Percentiles rank a stretch among this genome's conserved stretches.
Conservation (phyloP, 2,329 filamentous ascomycete species). For the Lachnellula arida region DNA sequence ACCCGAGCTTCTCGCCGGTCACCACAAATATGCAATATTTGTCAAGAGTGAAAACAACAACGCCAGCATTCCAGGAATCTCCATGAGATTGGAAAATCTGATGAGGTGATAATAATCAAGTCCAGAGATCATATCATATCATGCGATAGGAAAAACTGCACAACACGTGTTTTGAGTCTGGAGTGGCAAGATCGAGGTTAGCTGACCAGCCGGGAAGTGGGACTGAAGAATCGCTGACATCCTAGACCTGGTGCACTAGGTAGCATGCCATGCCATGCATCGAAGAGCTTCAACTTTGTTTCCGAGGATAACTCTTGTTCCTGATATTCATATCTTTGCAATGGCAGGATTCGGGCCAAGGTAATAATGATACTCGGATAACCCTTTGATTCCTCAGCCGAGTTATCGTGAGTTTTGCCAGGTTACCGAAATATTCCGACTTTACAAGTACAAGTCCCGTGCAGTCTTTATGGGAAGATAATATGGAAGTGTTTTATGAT, state of each 20-base stretch:
- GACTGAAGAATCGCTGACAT: no score
- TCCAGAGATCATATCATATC: slow-evolving; percentile 13
- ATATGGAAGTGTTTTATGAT: no score
- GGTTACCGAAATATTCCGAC: slow-evolving; percentile 16
- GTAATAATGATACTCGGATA: slow-evolving; percentile 14
- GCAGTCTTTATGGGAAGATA: no score
- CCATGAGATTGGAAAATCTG: not conserved
- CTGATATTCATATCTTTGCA: not conserved
- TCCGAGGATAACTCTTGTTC: not conserved
- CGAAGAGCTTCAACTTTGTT: not conserved
- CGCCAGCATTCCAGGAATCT: slow-evolving; percentile 3
- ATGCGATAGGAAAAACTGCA: slow-evolving; percentile 16
- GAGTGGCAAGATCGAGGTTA: slow-evolving; percentile 7
- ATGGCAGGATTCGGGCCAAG: slow-evolving; percentile 31
- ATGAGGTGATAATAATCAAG: slow-evolving; percentile 4
- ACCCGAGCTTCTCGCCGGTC: slow-evolving; percentile 23
- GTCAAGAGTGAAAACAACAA: slow-evolving; percentile 10
- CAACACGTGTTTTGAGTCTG: slow-evolving; percentile 22
- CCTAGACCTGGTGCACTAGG: no score
- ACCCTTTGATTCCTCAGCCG: slow-evolving; percentile 1
- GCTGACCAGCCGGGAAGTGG: not conserved
- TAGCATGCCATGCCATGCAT: no score
- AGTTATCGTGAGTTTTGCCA: slow-evolving; percentile 13
- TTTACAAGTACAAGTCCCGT: not conserved
- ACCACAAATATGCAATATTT: slow-evolving; percentile 12